phyloP scores from a whole-genome alignment of 805 yeast species.

The Kuraishia ogatae region DNA sequence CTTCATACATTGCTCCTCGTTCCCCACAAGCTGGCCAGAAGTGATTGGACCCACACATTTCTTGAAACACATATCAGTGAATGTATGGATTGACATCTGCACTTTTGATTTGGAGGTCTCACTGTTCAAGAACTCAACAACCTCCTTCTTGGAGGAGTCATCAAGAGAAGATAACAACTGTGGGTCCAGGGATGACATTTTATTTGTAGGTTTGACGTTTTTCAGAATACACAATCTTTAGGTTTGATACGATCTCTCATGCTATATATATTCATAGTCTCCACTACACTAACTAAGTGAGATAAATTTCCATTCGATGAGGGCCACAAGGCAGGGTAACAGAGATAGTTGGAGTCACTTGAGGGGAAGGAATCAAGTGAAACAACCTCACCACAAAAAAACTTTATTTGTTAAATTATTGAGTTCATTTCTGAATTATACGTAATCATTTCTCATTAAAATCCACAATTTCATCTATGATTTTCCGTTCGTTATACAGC shows the following conservation, averaged over 20 bases:
- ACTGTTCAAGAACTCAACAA: constrained; percentile 65
- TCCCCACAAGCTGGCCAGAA: constrained; percentile 37
- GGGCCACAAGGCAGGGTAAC: neutral
- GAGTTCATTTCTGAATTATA: neutral
- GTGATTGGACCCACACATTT: constrained; percentile 56
- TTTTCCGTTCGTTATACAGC: neutral
- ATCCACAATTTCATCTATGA: neutral
- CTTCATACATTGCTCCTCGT: constrained; percentile 65
- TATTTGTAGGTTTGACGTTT: neutral
- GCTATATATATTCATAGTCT: neutral
- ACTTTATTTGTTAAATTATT: too few relatives aligned
- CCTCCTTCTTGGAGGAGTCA: constrained; percentile 64
- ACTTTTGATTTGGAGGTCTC: constrained; percentile 85
- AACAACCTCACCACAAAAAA: too few relatives aligned
- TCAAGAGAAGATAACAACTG: constrained; percentile 31
- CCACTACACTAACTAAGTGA: neutral
- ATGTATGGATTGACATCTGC: constrained; percentile 77
- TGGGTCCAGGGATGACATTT: neutral
- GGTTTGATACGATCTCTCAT: neutral
- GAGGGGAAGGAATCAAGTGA: too few relatives aligned
- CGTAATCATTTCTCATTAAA: neutral
- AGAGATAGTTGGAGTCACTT: neutral
- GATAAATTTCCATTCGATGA: neutral
- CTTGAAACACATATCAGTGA: constrained; percentile 87
- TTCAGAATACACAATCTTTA: neutral